phyloP scores from a whole-genome alignment of 352 stramenopile genomes.

The Phytophthora sp. region DNA sequence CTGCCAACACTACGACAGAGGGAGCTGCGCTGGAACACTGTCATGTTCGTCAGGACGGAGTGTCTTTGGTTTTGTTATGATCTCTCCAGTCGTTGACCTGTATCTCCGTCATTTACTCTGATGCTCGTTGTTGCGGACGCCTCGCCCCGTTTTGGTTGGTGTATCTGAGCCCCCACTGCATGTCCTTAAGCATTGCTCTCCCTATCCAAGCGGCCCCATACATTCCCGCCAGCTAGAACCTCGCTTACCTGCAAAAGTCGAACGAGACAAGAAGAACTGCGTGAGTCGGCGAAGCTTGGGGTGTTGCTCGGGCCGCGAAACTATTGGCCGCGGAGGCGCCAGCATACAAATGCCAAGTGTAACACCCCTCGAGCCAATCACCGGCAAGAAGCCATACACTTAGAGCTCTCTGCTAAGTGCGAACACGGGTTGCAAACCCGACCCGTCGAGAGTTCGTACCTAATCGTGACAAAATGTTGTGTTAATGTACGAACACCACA shows the following conservation, averaged over 20 bases:
- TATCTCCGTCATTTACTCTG: conserved; percentile 31
- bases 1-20: not conserved
- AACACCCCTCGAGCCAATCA: conserved; percentile 43
- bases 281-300: conserved; percentile 23
- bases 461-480: not conserved
- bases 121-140: not conserved
- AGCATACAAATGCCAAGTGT: conserved; percentile 74
- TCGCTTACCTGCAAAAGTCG: conserved; percentile 73
- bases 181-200: conserved; percentile 4
- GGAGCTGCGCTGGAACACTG: conserved; percentile 1
- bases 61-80: not conserved
- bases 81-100: conserved; percentile 19
- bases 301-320: conserved; percentile 46
- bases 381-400: not conserved
- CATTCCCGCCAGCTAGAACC: not conserved
- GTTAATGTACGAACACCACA: conserved; percentile 6
- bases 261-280: conserved; percentile 88
- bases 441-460: conserved; percentile 7
- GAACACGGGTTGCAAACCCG: conserved; percentile 4
- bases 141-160: conserved; percentile 13
- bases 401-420: conserved; percentile 4
- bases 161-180: conserved; percentile 19
- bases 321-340: conserved; percentile 82
- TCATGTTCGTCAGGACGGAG: not conserved
- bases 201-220: not conserved